phyloP scores from a whole-genome alignment of 2,329 filamentous ascomycete genomes.

The Arthrobotrys iridis region DNA sequence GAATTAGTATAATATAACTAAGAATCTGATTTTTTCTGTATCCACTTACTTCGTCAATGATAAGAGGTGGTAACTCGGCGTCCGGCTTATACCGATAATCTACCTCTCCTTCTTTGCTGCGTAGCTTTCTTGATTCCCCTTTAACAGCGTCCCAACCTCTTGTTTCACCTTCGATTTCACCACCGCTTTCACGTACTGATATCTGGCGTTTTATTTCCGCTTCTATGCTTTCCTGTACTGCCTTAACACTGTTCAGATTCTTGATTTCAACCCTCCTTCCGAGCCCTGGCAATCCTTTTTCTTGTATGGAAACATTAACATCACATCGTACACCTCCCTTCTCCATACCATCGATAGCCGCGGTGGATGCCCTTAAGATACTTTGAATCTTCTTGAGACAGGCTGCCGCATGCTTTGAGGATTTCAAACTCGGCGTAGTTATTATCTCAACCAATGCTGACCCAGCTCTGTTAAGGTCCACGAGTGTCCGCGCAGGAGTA shows the following conservation, averaged over 20 bases:
- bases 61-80: conserved; percentile 82
- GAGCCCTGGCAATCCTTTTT: conserved; percentile 70
- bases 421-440: conserved; percentile 72
- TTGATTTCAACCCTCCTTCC: conserved; percentile 97
- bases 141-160: conserved; percentile 89
- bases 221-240: conserved; percentile 91
- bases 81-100: conserved; percentile 99
- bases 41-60: conserved; percentile 69
- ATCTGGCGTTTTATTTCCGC: conserved; percentile 93
- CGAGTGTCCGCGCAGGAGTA: conserved; percentile 66
- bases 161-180: conserved; percentile 82
- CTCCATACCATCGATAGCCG: conserved; percentile 93
- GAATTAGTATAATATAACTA: neutral
- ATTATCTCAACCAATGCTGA: conserved; percentile 95
- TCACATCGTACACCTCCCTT: conserved; percentile 88
- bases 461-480: conserved; percentile 94
- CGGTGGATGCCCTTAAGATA: conserved; percentile 80
- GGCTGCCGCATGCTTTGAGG: conserved; percentile 79
- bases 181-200: conserved; percentile 77
- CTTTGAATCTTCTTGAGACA: conserved; percentile 88
- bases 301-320: conserved; percentile 88
- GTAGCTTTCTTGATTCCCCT: conserved; percentile 79
- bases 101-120: conserved; percentile 95
- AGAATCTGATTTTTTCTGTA: neutral
- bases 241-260: conserved; percentile 93